phyloP scores from a whole-genome alignment of 192 early-diverging fungal genomes.

The Linnemannia hyalina region DNA sequence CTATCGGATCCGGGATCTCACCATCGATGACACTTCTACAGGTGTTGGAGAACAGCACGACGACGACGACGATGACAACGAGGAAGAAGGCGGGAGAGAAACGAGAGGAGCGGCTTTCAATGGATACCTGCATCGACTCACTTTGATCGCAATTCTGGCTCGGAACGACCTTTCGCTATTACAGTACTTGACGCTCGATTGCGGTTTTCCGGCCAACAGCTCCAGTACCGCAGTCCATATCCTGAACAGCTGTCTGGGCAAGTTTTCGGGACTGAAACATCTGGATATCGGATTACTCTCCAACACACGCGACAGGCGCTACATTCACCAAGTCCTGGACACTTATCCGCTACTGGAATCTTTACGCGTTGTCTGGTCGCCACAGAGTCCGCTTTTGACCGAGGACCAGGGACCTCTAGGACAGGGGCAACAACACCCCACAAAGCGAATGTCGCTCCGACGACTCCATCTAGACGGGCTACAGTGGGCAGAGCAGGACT shows the following conservation, averaged over 20 bases:
- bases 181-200: not conserved
- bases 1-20: not conserved
- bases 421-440: not conserved
- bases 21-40: not conserved
- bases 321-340: not conserved
- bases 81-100: not conserved
- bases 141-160: not conserved
- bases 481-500: not conserved
- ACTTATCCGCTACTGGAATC: not conserved
- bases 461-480: not conserved
- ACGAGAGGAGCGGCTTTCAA: not conserved
- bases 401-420: not conserved
- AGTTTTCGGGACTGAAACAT: not conserved
- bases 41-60: not conserved
- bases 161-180: not conserved
- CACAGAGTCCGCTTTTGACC: not conserved
- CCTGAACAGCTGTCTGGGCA: not conserved
- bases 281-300: not conserved
- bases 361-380: not conserved
- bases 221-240: not conserved
- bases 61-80: not conserved
- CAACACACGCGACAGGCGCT: not conserved
- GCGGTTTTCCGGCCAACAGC: not conserved
- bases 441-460: not conserved
- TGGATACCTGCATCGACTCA: not conserved